Conservation (phyloP, 371 early-diverging fungal species). For the Massospora cicadina region DNA sequence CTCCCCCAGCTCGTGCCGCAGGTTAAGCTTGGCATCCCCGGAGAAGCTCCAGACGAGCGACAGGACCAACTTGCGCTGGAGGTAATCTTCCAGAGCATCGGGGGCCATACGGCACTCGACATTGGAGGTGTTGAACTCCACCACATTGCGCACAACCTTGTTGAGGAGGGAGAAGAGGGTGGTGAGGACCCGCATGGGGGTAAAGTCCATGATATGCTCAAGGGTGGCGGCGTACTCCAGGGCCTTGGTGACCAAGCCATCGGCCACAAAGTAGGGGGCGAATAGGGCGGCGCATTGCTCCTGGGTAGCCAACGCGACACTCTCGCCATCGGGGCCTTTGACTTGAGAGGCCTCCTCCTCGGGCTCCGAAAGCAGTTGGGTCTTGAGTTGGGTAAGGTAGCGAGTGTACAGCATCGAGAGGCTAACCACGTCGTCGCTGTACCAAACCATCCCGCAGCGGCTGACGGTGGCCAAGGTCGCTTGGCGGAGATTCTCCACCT, state of each 20-base stretch:
- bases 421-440: slow-evolving; percentile 78
- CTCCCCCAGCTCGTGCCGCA: slow-evolving; percentile 59
- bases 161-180: slow-evolving; percentile 85
- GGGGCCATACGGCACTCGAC: slow-evolving; percentile 75
- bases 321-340: slow-evolving; percentile 28
- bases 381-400: slow-evolving; percentile 64
- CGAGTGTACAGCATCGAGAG: slow-evolving; percentile 61
- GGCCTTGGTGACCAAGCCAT: slow-evolving; percentile 56
- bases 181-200: slow-evolving; percentile 59
- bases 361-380: slow-evolving; percentile 22
- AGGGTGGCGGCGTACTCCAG: slow-evolving; percentile 47
- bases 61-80: slow-evolving; percentile 62
- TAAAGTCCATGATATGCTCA: slow-evolving; percentile 96
- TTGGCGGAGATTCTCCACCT: slow-evolving; percentile 91
- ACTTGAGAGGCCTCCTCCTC: slow-evolving; percentile 74
- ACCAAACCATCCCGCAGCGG: slow-evolving; percentile 99
- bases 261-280: slow-evolving; percentile 44
- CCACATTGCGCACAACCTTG: slow-evolving; percentile 62
- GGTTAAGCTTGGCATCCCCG: slow-evolving; percentile 70
- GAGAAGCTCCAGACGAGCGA: slow-evolving; percentile 89
- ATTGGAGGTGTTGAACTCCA: slow-evolving; percentile 80
- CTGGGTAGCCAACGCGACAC: slow-evolving; percentile 44
- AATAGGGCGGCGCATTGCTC: slow-evolving; percentile 52
- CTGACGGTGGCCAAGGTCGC: slow-evolving; percentile 97
- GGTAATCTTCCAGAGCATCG: slow-evolving; percentile 58